Base-by-base conservation (phyloP, 805 yeast genomes). In the Wickerhamiella dianesei region DNA sequence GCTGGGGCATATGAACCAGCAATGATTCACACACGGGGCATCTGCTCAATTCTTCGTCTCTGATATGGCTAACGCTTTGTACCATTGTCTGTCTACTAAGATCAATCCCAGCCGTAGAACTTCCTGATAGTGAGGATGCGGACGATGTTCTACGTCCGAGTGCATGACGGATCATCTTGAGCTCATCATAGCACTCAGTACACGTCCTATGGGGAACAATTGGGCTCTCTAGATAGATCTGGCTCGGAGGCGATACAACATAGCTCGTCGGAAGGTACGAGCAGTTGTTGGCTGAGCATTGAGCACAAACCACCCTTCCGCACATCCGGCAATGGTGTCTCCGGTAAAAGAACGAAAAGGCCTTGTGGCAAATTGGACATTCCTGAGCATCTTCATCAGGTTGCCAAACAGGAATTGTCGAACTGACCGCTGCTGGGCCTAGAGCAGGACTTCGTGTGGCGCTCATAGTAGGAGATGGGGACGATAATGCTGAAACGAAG, bases 271-370 rank as follows among this genome's bases (percentile, higher is more conserved):
- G 76, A 41, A 78, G 68, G 58, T 79, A 82, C 32, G 70, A 66
- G 4, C 75, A 69, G 39, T 64, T 62, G 19, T 73, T 68, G 6
- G 66, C 59, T 4, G 89, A 78, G 57, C 95, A 85, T 37, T 60
- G 56, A 25, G 77, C 80, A 62, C 95, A 85, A 16, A 80, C 83
- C 0, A 86, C 80, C 32, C 77, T 68, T 2, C 95, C 95, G 64
- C 95, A 85, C 48, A 64, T 63, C 13, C 70, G 63, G 62, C 95
- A 85, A 61, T 85, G 95, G 64, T 85, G 95, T 47, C 87, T 72
- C 48, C 95, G 70, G 59, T 68, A 74, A 61, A 81, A 77, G 48
- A 83, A 62, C 2, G 79, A 68, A 64, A 78, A 85, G 37, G 53
- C 46, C 0, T 59, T 50, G 25, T 59, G 57, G 60, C 95, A 85